phyloP scores from a whole-genome alignment of 768 basidiomycete genomes.

The Pleurotus cornucopiae region DNA sequence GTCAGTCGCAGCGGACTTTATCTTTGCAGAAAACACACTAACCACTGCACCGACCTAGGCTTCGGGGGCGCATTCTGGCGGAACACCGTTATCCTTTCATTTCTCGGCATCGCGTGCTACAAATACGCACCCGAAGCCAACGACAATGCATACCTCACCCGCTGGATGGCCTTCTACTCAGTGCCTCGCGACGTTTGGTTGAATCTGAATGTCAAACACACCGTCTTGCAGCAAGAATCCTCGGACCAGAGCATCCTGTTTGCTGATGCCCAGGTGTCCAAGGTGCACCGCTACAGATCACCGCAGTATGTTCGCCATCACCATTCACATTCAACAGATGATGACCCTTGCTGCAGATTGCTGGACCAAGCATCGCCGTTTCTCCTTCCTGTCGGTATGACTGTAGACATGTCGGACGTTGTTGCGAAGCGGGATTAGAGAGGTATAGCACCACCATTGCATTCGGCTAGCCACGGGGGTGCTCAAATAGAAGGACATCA shows the following conservation, averaged over 20 bases:
- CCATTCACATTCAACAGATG: slow-evolving; percentile 7
- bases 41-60: slow-evolving; percentile 29
- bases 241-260: slow-evolving; percentile 40
- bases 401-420: slow-evolving; percentile 14
- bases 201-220: slow-evolving; percentile 52
- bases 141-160: slow-evolving; percentile 61
- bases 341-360: slow-evolving; percentile 29
- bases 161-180: slow-evolving; percentile 58
- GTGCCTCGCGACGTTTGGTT: slow-evolving; percentile 54
- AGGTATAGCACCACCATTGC: neutral
- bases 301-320: slow-evolving; percentile 61
- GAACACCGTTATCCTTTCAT: slow-evolving; percentile 48
- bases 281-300: slow-evolving; percentile 61
- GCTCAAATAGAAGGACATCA: neutral
- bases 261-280: slow-evolving; percentile 39
- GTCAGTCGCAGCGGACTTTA: slow-evolving; percentile 28
- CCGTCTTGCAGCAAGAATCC: slow-evolving; percentile 37
- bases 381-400: slow-evolving; percentile 51
- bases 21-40: neutral
- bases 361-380: slow-evolving; percentile 62
- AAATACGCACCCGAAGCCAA: slow-evolving; percentile 63
- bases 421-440: neutral
- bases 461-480: too few species aligned
- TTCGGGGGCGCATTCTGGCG: slow-evolving; percentile 69
- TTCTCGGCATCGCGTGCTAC: slow-evolving; percentile 52